Conservation (phyloP, 371 early-diverging fungal species). For the Gilbertella persicaria region DNA sequence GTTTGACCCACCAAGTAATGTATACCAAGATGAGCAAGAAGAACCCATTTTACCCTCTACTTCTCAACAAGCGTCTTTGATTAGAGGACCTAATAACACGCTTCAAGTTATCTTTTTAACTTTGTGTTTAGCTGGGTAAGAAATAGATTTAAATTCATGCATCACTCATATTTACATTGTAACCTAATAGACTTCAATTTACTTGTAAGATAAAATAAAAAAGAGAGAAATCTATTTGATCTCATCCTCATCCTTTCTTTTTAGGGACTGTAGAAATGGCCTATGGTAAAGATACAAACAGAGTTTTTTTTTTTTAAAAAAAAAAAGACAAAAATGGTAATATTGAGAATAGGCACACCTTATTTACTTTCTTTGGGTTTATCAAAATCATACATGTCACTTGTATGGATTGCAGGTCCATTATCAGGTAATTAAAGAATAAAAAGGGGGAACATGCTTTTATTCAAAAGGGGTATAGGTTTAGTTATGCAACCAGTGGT, state of each 20-base stretch:
- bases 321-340: neutral
- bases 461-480: conserved; percentile 36
- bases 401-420: conserved; percentile 97
- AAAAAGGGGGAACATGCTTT: neutral
- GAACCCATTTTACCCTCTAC: conserved; percentile 9
- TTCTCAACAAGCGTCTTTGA: conserved; percentile 4
- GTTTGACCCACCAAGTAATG: conserved; percentile 5
- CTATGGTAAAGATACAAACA: conserved; percentile 40
- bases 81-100: conserved; percentile 41
- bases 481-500: conserved; percentile 84
- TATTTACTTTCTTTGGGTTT: conserved; percentile 87
- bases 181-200: conserved; percentile 35
- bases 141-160: neutral
- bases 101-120: conserved; percentile 44
- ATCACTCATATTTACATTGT: neutral
- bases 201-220: conserved; percentile 36
- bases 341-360: conserved; percentile 74
- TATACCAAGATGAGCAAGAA: conserved; percentile 2
- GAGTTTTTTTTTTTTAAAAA: no score
- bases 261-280: conserved; percentile 73
- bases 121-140: conserved; percentile 33
- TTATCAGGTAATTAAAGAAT: conserved; percentile 68
- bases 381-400: conserved; percentile 79
- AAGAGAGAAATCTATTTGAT: neutral
- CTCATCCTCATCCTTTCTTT: conserved; percentile 1